phyloP scores from a whole-genome alignment of 2,329 filamentous ascomycete species.

The Tolypocladium cylindrosporum region DNA sequence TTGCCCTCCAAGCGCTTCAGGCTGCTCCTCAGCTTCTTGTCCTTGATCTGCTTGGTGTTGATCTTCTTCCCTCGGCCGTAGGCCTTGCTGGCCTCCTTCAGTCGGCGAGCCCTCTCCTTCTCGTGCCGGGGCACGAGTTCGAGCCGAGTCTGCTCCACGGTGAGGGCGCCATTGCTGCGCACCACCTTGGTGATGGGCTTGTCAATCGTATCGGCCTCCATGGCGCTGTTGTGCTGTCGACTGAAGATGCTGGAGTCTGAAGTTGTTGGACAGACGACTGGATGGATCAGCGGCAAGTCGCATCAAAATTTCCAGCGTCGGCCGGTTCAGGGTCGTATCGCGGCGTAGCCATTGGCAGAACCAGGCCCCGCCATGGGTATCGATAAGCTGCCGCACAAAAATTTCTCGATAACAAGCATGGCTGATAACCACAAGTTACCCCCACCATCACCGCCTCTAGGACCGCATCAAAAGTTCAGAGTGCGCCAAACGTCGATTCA shows the following conservation, averaged over 20 bases:
- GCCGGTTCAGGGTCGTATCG: conserved; percentile 14
- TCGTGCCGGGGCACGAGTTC: conserved; percentile 43
- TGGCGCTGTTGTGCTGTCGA: conserved; percentile 13
- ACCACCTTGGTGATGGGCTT: conserved; percentile 21
- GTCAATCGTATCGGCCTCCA: conserved; percentile 27
- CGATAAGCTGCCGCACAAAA: conserved; percentile 27
- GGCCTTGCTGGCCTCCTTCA: conserved; percentile 55
- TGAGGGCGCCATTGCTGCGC: conserved; percentile 42
- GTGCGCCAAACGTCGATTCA: neutral
- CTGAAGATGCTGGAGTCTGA: conserved; percentile 1
- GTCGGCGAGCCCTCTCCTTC: conserved; percentile 38
- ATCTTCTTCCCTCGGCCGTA: conserved; percentile 82
- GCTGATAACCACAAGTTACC: conserved; percentile 10
- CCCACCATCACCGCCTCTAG: conserved; percentile 19
- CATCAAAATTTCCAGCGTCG: conserved; percentile 24
- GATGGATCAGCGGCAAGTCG: conserved; percentile 7
- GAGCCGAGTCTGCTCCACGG: conserved; percentile 37
- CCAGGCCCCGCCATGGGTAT: conserved; percentile 12
- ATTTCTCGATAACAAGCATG: conserved; percentile 20
- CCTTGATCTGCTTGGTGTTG: conserved; percentile 61
- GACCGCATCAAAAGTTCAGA: neutral
- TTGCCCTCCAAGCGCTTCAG: conserved; percentile 71
- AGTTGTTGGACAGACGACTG: conserved; percentile 1
- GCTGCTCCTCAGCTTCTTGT: conserved; percentile 82
- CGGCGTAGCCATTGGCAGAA: conserved; percentile 12